Conservation (phyloP, 768 basidiomycete genomes). For the Mycena rosella region DNA sequence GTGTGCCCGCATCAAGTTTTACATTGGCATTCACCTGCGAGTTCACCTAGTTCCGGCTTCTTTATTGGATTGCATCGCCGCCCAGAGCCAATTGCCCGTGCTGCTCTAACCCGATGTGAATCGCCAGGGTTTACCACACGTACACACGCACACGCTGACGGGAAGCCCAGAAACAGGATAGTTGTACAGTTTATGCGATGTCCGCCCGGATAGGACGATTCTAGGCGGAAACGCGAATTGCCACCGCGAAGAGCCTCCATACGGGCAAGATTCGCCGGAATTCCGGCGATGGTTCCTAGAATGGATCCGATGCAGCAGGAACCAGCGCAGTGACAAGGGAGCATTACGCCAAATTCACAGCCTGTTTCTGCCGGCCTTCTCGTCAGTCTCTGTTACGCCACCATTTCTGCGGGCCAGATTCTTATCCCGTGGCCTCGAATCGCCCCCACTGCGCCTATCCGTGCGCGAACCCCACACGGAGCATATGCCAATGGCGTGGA, state of each 20-base stretch:
- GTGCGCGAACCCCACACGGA: constrained; percentile 8
- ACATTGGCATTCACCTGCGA: constrained; percentile 7
- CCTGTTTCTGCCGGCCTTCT: background rate
- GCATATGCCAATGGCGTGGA: constrained; percentile 8
- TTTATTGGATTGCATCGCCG: constrained; percentile 10
- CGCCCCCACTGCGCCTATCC: background rate
- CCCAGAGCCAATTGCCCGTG: constrained; percentile 10
- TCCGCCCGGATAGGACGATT: background rate
- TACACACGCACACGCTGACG: no score
- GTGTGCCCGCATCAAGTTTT: constrained; percentile 4
- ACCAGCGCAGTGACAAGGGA: no score
- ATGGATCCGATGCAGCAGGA: no score
- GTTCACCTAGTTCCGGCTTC: background rate
- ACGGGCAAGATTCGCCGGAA: background rate
- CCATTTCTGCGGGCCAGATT: constrained; percentile 4
- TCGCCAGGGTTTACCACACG: background rate
- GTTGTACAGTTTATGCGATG: no score
- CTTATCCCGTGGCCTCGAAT: constrained; percentile 17
- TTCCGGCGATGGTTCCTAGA: constrained; percentile 21
- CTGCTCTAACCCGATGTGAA: constrained; percentile 20
- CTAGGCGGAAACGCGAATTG: no score
- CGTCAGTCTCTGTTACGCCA: constrained; percentile 20
- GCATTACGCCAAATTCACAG: no score
- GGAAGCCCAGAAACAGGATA: no score
- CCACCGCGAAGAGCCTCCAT: no score